Evolutionary conservation across 768 basidiomycete genomes (phyloP), one percentile per base, ranked within the genome.

Genomic region (Naganishia randhawae): DNA sequence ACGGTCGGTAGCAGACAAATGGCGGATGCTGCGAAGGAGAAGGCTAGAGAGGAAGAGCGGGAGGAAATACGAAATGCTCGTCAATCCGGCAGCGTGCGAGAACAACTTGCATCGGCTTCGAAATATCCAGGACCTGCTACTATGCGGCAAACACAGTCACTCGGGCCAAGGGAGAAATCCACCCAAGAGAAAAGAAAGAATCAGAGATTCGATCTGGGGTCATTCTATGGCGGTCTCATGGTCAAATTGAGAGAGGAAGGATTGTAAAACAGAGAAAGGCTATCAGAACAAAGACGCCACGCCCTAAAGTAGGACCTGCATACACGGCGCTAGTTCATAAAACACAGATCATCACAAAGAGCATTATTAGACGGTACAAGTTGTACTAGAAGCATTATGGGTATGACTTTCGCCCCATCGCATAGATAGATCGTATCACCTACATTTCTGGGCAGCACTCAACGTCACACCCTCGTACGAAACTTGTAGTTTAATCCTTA

Each of bases 161-260:
- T 7, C 50, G 72, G 69, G 5, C 66, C 66, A 29, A 70, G 71
- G 14, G 71, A 71, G 42, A 37, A 63, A 42, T 62, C 62, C n/a
- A 45, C 25, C 5, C 55, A 71, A 27, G 72, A 72, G 57, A 71
- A 55, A 50, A 74, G 50, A 68, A 72, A 70, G 68, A 73, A 70
- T 68, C 73, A 71, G 73, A 89, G 89, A 80, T 85, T 85, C 73
- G 90, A 92, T 76, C 80, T 97, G 75, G 92, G 94, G 77, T 82
- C 87, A 73, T 91, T 99, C 80, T 95, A 95, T 78, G 84, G 96
- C 37, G 90, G 93, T 7, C 79, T 98, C 51, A 86, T 89, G 71
- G 85, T 89, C 79, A 95, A 91, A 81, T 80, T 99, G 81, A 92
- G 93, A 73, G 90, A 97, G 67, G 92, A 96, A 76, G 95, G 95